These are phyloP conservation scores for Trypanosoma grayi DNA, from an alignment of 208 protist species.

Conservation along the genomic window DNA sequence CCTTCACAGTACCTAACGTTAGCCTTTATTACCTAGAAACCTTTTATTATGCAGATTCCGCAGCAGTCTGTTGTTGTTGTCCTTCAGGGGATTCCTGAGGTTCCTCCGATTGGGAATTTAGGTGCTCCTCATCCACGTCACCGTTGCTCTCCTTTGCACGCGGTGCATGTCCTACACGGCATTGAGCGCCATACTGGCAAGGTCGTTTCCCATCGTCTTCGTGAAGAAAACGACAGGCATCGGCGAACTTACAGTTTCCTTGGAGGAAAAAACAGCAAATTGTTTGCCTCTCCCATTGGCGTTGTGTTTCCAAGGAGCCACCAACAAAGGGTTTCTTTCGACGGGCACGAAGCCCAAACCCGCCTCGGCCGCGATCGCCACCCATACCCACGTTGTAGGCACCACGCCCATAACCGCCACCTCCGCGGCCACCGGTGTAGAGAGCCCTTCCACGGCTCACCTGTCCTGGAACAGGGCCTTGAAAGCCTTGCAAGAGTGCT, in stretches of 20 bases:
- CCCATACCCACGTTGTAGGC: constrained; percentile 25
- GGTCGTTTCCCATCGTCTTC: constrained; percentile 44
- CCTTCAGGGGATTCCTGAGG: neutral
- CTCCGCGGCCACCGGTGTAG: constrained; percentile 24
- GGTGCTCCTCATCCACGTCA: constrained; percentile 8
- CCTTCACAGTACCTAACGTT: constrained; percentile 17
- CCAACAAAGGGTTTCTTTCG: constrained; percentile 80
- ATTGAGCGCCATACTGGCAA: constrained; percentile 74
- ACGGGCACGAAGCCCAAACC: constrained; percentile 33
- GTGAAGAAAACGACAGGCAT: constrained; percentile 79
- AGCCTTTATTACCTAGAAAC: constrained; percentile 20
- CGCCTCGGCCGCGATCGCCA: constrained; percentile 48
- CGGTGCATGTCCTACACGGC: constrained; percentile 37
- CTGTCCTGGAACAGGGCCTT: constrained; percentile 12
- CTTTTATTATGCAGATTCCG: constrained; percentile 22
- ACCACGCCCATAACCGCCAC: constrained; percentile 25
- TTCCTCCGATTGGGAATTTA: constrained; percentile 1
- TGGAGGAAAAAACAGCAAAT: constrained; percentile 84
- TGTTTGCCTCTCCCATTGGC: constrained; percentile 69
- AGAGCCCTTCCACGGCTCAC: constrained; percentile 16
- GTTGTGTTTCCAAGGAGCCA: constrained; percentile 73
- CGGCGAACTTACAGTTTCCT: constrained; percentile 78
- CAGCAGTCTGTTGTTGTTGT: constrained; percentile 15
- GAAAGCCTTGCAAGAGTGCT: constrained; percentile 21
- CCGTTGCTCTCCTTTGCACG: constrained; percentile 25